Evolutionary conservation across 2,329 filamentous ascomycete species (phyloP).

Genomic region (Shiraia bambusicola): DNA sequence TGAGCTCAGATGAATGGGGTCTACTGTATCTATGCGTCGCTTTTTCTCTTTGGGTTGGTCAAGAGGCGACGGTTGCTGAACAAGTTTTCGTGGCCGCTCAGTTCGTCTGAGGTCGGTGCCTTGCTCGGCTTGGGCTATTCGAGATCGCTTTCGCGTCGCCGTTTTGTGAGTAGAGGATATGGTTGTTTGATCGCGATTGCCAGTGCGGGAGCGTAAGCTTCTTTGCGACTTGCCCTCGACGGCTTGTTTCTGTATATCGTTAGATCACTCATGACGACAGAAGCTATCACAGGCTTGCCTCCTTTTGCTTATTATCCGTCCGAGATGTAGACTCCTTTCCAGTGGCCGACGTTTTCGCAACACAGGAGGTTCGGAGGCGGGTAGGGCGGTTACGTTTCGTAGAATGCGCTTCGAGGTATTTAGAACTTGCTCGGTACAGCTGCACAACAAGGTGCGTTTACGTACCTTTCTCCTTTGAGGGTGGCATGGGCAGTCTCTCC

Average conservation of each 20-base stretch:
- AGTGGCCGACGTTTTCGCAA: neutral
- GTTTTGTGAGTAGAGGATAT: neutral
- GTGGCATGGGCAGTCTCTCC: too few relatives aligned
- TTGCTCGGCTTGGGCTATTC: neutral
- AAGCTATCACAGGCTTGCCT: neutral
- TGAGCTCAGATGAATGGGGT: too few relatives aligned
- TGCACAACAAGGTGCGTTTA: too few relatives aligned
- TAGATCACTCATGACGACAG: neutral
- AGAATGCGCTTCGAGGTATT: conserved; percentile 8
- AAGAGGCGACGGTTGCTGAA: too few relatives aligned
- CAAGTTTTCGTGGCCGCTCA: neutral
- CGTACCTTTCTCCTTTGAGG: too few relatives aligned
- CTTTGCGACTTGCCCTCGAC: neutral
- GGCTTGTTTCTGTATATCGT: neutral
- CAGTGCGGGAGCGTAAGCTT: neutral
- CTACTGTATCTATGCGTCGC: too few relatives aligned
- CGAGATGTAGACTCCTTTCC: neutral
- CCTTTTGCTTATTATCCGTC: neutral
- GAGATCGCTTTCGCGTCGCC: neutral
- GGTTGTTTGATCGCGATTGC: neutral
- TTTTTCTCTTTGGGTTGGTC: too few relatives aligned
- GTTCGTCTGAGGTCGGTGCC: neutral
- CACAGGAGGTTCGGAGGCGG: neutral
- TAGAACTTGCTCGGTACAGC: conserved; percentile 10
- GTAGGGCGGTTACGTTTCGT: neutral